Base-by-base conservation (phyloP, 805 yeast species). In the Pichia manshurica region DNA sequence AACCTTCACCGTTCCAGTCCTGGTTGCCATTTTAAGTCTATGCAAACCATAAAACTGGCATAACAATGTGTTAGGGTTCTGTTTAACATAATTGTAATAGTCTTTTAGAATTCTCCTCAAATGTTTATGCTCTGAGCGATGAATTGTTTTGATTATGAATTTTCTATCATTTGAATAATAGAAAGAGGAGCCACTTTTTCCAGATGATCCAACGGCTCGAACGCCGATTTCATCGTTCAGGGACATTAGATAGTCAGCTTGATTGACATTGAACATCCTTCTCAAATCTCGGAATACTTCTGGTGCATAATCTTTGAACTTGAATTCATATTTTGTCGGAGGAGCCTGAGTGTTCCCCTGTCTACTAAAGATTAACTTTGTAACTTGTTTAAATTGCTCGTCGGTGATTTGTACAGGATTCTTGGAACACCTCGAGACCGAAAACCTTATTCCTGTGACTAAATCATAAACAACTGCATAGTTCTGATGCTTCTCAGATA, bases 11-110 rank as follows among this genome's bases (percentile, higher is more conserved):
- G 89, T 75, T 10, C 68, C 68, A 7, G 58, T 57, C 37, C 75
- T 77, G 4, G 77, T 74, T 8, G 96, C 96, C 79, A 91, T 82
- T 64, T 91, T 89, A 43, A 93, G 82, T 50, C 99, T 72, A 63
- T 93, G 98, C 45, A 93, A 72, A 0, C 99, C 99, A 67, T 93
- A 93, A 65, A 91, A 89, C 67, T 93, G 99, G n/a, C 95, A 84
- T 5, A 93, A 70, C 53, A 93, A 72, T 0, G 99, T 93, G 60
- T 87, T 81, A 22, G 97, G 97, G 60, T 91, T 84, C 15, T 73
- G 70, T 59, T 80, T 81, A 36, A 91, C 90, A 65, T 93, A 96
- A 15, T 72, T 63, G 63, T 89, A 81, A 64, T 93, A 93, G 40
- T 84, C 82, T 57, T 81, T 78, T 41, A 93, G 72, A 33, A 86